These are phyloP conservation scores for Cytospora piceae DNA, from an alignment of 2,329 filamentous ascomycete species.

Conservation along the genomic window DNA sequence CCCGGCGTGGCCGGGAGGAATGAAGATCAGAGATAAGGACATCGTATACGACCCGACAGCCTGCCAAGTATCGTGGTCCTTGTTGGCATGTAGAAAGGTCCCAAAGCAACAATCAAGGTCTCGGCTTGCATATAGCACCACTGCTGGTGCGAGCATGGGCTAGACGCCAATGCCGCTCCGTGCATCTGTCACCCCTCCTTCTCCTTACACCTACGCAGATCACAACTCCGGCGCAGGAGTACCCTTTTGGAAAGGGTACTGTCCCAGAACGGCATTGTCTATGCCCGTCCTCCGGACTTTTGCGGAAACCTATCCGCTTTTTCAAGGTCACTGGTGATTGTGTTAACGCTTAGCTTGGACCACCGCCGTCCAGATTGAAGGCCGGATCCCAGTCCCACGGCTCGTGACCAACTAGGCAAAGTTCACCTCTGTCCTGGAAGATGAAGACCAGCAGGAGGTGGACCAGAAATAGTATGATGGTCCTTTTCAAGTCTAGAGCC, in stretches of 20 bases:
- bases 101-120: too few relatives aligned
- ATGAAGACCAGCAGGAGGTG: constrained; percentile 19
- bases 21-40: constrained; percentile 7
- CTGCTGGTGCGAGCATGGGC: background rate
- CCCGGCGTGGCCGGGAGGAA: background rate
- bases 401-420: constrained; percentile 21
- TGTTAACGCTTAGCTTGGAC: background rate
- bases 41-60: background rate
- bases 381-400: constrained; percentile 25
- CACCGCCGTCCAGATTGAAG: constrained; percentile 3
- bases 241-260: background rate
- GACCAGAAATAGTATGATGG: constrained; percentile 16
- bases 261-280: background rate
- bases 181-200: constrained; percentile 2
- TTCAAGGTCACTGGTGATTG: background rate
- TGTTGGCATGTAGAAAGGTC: background rate
- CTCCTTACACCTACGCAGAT: background rate
- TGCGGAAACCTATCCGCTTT: background rate
- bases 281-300: background rate
- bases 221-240: too few relatives aligned
- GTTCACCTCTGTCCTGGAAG: constrained; percentile 11
- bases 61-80: constrained; percentile 9
- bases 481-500: constrained; percentile 23
- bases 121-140: background rate
- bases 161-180: constrained; percentile 6